Conservation (phyloP, 164 flowering plant genomes). For the Chimonanthus praecox region DNA sequence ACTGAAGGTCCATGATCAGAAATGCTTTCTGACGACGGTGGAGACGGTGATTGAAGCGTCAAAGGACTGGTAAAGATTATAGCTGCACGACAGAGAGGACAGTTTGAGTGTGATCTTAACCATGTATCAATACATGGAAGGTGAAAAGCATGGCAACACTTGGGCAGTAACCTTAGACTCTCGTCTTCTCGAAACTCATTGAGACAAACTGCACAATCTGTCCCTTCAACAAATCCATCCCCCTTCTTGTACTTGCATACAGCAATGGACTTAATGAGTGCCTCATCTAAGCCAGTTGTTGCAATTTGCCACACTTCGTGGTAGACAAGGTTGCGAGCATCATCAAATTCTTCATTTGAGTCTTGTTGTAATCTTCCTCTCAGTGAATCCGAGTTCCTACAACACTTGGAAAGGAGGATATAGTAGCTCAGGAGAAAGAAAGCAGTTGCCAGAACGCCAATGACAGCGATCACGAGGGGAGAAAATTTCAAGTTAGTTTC, state of each 20-base stretch:
- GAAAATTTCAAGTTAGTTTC: conserved; percentile 46
- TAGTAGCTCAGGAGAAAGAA: conserved; percentile 66
- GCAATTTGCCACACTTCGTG: conserved; percentile 43
- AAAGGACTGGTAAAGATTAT: conserved; percentile 22
- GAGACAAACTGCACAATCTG: conserved; percentile 78
- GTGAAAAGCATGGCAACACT: conserved; percentile 87
- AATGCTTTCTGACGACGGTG: conserved; percentile 13
- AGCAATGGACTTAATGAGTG: conserved; percentile 54
- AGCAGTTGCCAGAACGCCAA: conserved; percentile 66
- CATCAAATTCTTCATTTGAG: conserved; percentile 21
- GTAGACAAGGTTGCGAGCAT: conserved; percentile 14
- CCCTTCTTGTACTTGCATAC: conserved; percentile 56
- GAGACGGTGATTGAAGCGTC: conserved; percentile 16
- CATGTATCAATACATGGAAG: conserved; percentile 78
- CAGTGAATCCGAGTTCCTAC: conserved; percentile 29
- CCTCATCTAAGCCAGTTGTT: conserved; percentile 53
- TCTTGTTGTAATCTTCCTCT: conserved; percentile 15
- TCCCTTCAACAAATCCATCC: conserved; percentile 60
- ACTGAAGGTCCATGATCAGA: conserved; percentile 5
- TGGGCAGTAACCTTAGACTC: conserved; percentile 59
- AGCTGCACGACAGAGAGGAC: conserved; percentile 76
- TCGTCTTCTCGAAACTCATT: conserved; percentile 70
- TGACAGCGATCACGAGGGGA: conserved; percentile 67
- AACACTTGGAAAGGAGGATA: conserved; percentile 50
- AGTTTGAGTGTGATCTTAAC: conserved; percentile 70